Evolutionary conservation across 352 stramenopile species (phyloP).

Genomic region (Phytophthora brassicae): DNA sequence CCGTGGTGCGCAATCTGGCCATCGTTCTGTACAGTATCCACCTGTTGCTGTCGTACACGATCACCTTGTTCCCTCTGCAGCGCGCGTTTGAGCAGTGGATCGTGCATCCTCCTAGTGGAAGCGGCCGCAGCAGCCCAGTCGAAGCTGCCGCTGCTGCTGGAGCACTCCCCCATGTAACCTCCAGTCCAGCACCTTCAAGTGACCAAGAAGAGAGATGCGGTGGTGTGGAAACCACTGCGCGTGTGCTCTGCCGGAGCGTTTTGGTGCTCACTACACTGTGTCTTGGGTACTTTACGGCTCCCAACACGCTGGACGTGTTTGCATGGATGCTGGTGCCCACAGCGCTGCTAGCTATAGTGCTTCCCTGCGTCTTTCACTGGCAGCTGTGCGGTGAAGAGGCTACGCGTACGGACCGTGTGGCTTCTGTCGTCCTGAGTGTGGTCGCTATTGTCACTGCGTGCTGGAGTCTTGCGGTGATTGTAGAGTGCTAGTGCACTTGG

Average conservation of each 20-base stretch:
- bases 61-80: slow-evolving; percentile 71
- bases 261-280: slow-evolving; percentile 53
- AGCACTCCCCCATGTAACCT: slow-evolving; percentile 26
- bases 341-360: slow-evolving; percentile 56
- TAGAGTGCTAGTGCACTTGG: slow-evolving; percentile 31
- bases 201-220: slow-evolving; percentile 24
- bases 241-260: slow-evolving; percentile 50
- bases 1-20: slow-evolving; percentile 65
- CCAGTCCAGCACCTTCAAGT: neutral
- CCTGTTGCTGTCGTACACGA: slow-evolving; percentile 68
- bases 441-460: slow-evolving; percentile 50
- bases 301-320: slow-evolving; percentile 64
- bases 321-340: slow-evolving; percentile 64
- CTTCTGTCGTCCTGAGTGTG: slow-evolving; percentile 42
- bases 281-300: slow-evolving; percentile 54
- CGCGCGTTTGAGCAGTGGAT: slow-evolving; percentile 64
- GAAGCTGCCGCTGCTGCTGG: slow-evolving; percentile 24
- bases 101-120: slow-evolving; percentile 27
- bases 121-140: slow-evolving; percentile 18
- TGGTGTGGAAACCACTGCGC: slow-evolving; percentile 37
- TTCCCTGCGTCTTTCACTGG: slow-evolving; percentile 76
- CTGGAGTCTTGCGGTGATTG: slow-evolving; percentile 55
- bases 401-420: slow-evolving; percentile 40
- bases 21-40: slow-evolving; percentile 80
- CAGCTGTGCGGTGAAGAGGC: slow-evolving; percentile 67